These are phyloP conservation scores for Monosporascus sp. DNA, from an alignment of 2,329 filamentous ascomycete genomes.

Conservation along the genomic window DNA sequence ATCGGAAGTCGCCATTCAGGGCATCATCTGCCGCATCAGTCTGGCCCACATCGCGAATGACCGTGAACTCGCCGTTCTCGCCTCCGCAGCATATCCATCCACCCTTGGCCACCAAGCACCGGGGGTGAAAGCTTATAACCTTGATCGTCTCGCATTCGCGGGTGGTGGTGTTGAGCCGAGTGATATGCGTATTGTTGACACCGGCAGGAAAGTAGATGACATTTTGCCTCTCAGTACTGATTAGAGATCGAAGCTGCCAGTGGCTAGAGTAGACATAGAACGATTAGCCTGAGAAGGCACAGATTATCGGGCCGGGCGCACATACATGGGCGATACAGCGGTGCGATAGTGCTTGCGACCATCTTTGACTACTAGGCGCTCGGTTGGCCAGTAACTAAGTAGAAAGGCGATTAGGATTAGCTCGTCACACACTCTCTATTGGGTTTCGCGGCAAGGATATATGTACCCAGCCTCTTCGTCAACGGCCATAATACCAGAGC, in stretches of 20 bases:
- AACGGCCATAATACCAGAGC: conserved; percentile 46
- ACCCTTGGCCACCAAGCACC: conserved; percentile 79
- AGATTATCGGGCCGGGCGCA: neutral
- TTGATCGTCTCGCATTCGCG: conserved; percentile 70
- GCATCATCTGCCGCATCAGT: conserved; percentile 29
- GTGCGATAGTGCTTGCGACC: conserved; percentile 65
- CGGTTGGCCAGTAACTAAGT: conserved; percentile 59
- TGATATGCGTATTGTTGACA: conserved; percentile 58
- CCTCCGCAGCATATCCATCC: conserved; percentile 92
- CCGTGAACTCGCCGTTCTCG: conserved; percentile 80
- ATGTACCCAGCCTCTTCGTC: conserved; percentile 49
- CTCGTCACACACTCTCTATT: conserved; percentile 2
- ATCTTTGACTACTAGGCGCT: conserved; percentile 55
- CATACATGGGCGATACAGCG: conserved; percentile 58
- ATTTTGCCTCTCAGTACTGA: conserved; percentile 73
- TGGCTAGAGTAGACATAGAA: conserved; percentile 47
- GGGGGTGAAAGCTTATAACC: conserved; percentile 66
- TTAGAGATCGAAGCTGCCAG: conserved; percentile 85
- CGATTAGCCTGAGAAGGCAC: conserved; percentile 4
- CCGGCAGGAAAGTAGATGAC: conserved; percentile 82
- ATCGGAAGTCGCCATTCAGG: conserved; percentile 17
- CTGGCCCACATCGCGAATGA: conserved; percentile 52
- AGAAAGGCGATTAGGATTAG: conserved; percentile 8
- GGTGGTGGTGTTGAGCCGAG: conserved; percentile 63
- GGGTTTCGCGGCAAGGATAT: conserved; percentile 1